Evolutionary conservation across 768 basidiomycete genomes (phyloP).

Genomic region (Serendipita vermifera): DNA sequence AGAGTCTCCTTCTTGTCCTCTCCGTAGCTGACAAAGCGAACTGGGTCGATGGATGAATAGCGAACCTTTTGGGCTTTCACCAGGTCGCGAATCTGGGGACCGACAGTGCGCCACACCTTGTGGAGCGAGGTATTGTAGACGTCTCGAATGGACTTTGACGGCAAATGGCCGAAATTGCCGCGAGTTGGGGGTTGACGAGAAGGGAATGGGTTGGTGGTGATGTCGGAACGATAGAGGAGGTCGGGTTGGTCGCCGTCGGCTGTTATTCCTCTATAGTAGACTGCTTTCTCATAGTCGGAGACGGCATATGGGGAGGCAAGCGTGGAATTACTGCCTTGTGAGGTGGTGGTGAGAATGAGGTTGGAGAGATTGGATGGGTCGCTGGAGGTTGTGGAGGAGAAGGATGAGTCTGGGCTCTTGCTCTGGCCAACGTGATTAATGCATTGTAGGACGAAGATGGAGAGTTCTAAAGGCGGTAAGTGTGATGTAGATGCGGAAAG

Average conservation of each 20-base stretch:
- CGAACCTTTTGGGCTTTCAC: conserved; percentile 22
- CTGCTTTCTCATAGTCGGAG: conserved; percentile 20
- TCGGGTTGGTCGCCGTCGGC: conserved; percentile 22
- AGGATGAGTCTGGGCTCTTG: neutral
- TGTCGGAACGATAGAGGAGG: conserved; percentile 27
- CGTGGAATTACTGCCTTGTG: conserved; percentile 19
- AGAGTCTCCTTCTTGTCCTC: conserved; percentile 23
- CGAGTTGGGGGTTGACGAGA: conserved; percentile 20
- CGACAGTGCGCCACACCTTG: conserved; percentile 28
- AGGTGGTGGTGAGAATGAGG: conserved; percentile 16
- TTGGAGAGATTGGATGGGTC: conserved; percentile 16
- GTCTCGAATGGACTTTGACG: conserved; percentile 28
- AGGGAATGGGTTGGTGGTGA: conserved; percentile 22
- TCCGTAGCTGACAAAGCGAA: conserved; percentile 26
- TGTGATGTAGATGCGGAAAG: conserved; percentile 21
- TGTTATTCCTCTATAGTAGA: conserved; percentile 28
- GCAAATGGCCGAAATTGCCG: conserved; percentile 21
- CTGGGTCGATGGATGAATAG: conserved; percentile 24
- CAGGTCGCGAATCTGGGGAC: conserved; percentile 26
- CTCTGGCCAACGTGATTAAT: conserved; percentile 9
- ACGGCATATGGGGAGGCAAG: conserved; percentile 17
- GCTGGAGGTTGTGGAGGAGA: conserved; percentile 14
- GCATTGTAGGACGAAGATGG: conserved; percentile 22
- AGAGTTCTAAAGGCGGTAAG: conserved; percentile 22
- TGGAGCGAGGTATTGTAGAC: conserved; percentile 31